These are phyloP conservation scores for Polyplosphaeria fusca DNA, from an alignment of 495 filamentous ascomycete species.

Conservation along the genomic window DNA sequence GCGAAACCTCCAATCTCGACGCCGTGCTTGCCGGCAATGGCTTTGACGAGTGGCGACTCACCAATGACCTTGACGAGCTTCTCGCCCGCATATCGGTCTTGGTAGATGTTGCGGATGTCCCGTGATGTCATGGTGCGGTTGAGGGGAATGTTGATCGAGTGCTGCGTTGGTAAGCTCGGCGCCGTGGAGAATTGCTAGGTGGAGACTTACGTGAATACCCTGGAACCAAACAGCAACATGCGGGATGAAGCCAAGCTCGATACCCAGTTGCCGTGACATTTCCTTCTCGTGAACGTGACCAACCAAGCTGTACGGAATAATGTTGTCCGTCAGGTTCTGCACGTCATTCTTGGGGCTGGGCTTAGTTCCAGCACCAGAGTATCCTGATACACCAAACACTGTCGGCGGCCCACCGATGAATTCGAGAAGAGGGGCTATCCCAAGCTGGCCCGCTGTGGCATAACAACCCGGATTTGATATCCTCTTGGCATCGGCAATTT, in stretches of 20 bases:
- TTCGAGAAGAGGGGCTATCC: conserved; percentile 77
- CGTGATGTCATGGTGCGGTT: conserved; percentile 79
- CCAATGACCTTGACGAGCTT: conserved; percentile 88
- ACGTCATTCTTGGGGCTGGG: conserved; percentile 95
- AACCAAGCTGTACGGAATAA: conserved; percentile 89
- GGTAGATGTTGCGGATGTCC: conserved; percentile 91
- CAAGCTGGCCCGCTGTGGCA: conserved; percentile 92
- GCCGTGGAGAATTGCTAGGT: not conserved
- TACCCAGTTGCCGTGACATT: conserved; percentile 74
- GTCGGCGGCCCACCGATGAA: conserved; percentile 78
- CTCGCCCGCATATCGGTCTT: conserved; percentile 94
- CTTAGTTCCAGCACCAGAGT: conserved; percentile 95
- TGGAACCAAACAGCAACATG: conserved; percentile 98
- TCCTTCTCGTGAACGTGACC: conserved; percentile 97
- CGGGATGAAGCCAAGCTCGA: conserved; percentile 80
- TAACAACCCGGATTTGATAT: conserved; percentile 97
- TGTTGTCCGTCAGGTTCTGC: conserved; percentile 77
- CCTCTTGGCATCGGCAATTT: conserved; percentile 76
- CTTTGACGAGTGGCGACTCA: conserved; percentile 82
- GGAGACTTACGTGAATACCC: conserved; percentile 62
- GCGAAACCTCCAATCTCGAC: conserved; percentile 94
- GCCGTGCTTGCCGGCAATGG: conserved; percentile 85
- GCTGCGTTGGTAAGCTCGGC: conserved; percentile 40
- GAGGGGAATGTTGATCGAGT: conserved; percentile 86
- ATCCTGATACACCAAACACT: conserved; percentile 90